These are phyloP conservation scores for Skeletonema menzelii DNA, from an alignment of 108 stramenopile genomes.

Conservation along the genomic window DNA sequence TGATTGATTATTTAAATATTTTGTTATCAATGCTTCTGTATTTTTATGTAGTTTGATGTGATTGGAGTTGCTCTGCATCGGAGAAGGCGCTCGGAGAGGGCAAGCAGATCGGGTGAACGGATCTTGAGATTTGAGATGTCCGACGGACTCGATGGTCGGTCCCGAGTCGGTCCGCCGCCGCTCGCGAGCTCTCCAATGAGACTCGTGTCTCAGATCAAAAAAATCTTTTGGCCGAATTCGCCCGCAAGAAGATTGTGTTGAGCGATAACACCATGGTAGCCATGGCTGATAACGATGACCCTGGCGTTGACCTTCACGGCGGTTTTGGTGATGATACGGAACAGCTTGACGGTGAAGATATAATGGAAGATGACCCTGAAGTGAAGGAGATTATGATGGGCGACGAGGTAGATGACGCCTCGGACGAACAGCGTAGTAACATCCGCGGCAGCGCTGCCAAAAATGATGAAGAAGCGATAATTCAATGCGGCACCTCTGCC, in stretches of 20 bases:
- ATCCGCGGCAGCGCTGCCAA: background rate
- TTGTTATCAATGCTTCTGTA: background rate
- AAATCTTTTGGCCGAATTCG: no score
- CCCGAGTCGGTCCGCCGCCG: no score
- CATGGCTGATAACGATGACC: background rate
- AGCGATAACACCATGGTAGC: no score
- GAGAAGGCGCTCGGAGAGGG: no score
- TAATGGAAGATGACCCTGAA: background rate
- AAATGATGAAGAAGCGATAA: slow-evolving; percentile 6
- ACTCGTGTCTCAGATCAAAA: no score
- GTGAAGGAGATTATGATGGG: background rate
- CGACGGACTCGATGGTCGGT: no score
- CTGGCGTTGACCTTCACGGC: background rate
- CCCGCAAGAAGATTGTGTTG: no score
- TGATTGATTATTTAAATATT: background rate
- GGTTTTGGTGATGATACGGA: background rate
- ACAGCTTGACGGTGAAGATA: background rate
- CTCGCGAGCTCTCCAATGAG: no score
- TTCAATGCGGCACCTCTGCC: slow-evolving; percentile 28
- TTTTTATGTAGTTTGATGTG: no score
- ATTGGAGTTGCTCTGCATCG: background rate
- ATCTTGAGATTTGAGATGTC: no score
- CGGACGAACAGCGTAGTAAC: background rate
- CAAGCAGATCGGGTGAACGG: no score
- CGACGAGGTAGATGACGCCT: background rate